Evolutionary conservation across 2,329 filamentous ascomycete species (phyloP).

Genomic region (Claviceps citrina): DNA sequence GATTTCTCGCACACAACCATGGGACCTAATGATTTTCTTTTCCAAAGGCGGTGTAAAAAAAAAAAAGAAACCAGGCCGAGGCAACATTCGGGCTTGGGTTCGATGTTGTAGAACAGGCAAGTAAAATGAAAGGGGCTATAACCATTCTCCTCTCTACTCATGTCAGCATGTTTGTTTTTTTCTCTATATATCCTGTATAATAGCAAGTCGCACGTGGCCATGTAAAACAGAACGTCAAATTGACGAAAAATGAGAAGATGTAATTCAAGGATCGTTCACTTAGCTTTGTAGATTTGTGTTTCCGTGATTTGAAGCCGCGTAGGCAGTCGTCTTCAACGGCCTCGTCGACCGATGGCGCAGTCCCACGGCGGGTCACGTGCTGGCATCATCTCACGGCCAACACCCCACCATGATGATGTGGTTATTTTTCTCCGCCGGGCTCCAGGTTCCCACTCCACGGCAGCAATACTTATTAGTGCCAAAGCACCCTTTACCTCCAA

Average conservation of each 20-base stretch:
- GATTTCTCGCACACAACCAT: conserved; percentile 11
- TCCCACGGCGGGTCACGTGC: conserved; percentile 16
- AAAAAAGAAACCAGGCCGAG: conserved; percentile 11
- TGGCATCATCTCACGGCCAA: conserved; percentile 14
- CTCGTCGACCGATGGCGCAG: conserved; percentile 1
- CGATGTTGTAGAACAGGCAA: conserved; percentile 25
- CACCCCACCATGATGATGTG: conserved; percentile 16
- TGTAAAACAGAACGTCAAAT: conserved; percentile 15
- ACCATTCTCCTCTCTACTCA: conserved; percentile 21
- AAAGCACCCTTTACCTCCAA: conserved; percentile 4
- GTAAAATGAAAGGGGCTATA: conserved; percentile 10
- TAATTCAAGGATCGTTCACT: not conserved
- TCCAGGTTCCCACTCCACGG: conserved; percentile 10
- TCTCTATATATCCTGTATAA: conserved; percentile 18
- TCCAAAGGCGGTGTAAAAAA: conserved; percentile 15
- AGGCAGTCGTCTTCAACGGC: too few relatives aligned
- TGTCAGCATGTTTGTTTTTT: conserved; percentile 14
- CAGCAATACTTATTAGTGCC: conserved; percentile 4
- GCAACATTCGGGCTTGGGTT: conserved; percentile 25
- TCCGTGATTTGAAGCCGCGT: too few relatives aligned
- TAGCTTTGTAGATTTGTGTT: too few relatives aligned
- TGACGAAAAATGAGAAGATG: conserved; percentile 7
- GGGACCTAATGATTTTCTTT: not conserved
- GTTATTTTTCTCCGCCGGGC: conserved; percentile 20
- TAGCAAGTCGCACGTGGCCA: conserved; percentile 15